Conservation (phyloP, 225 moss, liverwort and hornwort genomes). For the Polytrichum formosum region DNA sequence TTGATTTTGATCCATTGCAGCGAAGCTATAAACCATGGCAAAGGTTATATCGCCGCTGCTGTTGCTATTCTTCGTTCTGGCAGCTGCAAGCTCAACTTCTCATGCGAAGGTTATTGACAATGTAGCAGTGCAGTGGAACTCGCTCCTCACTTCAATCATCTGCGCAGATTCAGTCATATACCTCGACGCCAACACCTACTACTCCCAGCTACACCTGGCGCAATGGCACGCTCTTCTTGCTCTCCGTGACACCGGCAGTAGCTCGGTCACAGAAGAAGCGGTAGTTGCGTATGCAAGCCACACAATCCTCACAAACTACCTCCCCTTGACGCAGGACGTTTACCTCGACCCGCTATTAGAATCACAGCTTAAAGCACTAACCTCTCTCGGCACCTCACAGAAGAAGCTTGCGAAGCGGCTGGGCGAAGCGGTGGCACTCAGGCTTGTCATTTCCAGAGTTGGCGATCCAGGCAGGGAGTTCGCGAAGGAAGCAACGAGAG, state of each 20-base stretch:
- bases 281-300: conserved; percentile 13
- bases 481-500: conserved; percentile 5
- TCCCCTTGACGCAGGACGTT: not conserved
- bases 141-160: not conserved
- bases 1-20: too few relatives aligned
- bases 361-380: not conserved
- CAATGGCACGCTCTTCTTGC: conserved; percentile 12
- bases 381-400: not conserved
- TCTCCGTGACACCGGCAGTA: not conserved
- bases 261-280: not conserved
- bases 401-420: conserved; percentile 8
- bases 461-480: conserved; percentile 1
- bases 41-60: not conserved
- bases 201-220: conserved; percentile 11
- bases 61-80: not conserved
- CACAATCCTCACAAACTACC: conserved; percentile 6
- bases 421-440: conserved; percentile 9
- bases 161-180: not conserved
- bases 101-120: conserved; percentile 1
- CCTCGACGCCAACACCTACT: not conserved
- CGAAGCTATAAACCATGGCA: too few relatives aligned
- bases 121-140: conserved; percentile 13
- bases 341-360: not conserved
- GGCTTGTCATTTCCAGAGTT: not conserved
- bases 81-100: not conserved